Base-by-base conservation (phyloP, 2,329 filamentous ascomycete species). In the Colletotrichum destructivum region DNA sequence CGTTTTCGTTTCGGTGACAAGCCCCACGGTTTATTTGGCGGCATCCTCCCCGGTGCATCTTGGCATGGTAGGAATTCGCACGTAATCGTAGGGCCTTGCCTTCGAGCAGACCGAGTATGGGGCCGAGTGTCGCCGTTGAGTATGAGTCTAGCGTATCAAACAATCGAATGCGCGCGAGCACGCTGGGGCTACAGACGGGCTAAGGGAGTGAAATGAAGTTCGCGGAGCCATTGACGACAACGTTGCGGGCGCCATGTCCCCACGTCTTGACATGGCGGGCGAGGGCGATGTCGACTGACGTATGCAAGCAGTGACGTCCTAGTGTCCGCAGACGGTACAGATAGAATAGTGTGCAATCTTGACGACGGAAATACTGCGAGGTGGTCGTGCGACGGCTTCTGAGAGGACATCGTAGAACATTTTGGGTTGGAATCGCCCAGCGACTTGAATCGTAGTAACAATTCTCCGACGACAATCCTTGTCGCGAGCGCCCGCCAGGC, bases 391-490 rank as follows among this genome's bases (percentile, higher is more conserved):
- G 40, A 38, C 13, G 54, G 26, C 40, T 18, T 21, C 35, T 9
- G 7, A 35, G 31, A 35, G 31, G 8, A 35, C 7, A 9, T 35
- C 31, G 8, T 35, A 9, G 8, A 8, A 35, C 31, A 35, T 9
- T 44, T 69, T 44, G 47, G 47, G 60, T 60, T 40, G 23, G 47
- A 42, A 70, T 38, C 40, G 47, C 49, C 44, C 47, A 62, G 52
- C 57, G 40, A 66, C 55, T 66, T 35, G 69, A 71, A 66, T 63
- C 65, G 54, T 60, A 60, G 57, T 42, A 49, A 35, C 66, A 66
- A 62, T 66, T 62, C 66, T 66, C 61, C 70, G 66, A 70, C 31
- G 42, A 60, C 38, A 26, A 71, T 62, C 70, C 70, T 71, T 62
- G 67, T 66, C 42, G 44, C 31, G 49, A 66, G 56, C 54, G 66